Conservation (phyloP, 495 filamentous ascomycete species). For the Neurospora sp. region DNA sequence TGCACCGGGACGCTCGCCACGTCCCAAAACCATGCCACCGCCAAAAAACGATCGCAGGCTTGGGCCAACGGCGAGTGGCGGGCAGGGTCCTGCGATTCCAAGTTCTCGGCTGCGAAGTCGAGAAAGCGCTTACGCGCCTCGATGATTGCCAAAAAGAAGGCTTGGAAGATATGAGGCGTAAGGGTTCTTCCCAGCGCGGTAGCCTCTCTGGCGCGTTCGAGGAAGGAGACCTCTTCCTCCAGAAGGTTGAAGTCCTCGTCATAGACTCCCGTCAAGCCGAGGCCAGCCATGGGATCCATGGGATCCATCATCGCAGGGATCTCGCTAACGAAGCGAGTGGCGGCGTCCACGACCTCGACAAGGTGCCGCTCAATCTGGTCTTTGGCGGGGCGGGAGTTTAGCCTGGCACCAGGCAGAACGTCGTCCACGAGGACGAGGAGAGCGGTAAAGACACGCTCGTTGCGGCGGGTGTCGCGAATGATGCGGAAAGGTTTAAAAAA, state of each 20-base stretch:
- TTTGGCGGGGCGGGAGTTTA: neutral
- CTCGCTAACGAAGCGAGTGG: neutral
- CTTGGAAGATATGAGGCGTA: neutral
- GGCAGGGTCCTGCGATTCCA: neutral
- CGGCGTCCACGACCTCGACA: neutral
- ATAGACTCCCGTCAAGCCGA: neutral
- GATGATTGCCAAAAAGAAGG: neutral
- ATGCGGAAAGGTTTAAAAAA: no score
- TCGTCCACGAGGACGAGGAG: neutral
- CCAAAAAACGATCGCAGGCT: neutral
- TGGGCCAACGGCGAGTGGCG: neutral
- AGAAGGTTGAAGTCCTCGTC: neutral
- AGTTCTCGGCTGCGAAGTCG: neutral
- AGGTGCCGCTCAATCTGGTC: neutral
- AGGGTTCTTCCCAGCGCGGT: neutral
- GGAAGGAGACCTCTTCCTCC: neutral
- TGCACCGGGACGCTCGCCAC: neutral
- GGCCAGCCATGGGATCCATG: neutral
- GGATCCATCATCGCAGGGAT: neutral
- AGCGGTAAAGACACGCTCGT: neutral
- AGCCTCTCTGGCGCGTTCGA: neutral
- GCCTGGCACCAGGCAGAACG: neutral
- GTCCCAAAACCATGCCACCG: neutral
- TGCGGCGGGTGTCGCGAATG: no score
- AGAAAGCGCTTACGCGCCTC: conserved; percentile 2